A percentile compares a stretch with the other conserved stretches of the same genome.
Conservation (phyloP, 139 green algal genomes). For the Chlorokybus atmophyticus region DNA sequence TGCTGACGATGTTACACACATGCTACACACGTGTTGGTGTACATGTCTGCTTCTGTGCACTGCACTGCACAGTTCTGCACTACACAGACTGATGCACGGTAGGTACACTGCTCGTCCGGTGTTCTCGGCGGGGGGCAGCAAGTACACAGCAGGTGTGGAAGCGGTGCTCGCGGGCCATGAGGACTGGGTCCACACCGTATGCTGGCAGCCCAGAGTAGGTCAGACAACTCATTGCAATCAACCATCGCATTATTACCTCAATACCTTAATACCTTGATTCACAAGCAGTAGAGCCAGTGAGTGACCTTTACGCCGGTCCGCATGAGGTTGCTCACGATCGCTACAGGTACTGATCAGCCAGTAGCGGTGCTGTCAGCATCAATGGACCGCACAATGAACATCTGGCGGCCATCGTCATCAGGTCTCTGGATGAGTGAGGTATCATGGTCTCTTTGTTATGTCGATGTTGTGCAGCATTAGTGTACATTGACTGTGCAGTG, state of each 20-base stretch:
- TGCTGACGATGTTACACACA: no score
- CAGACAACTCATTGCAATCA: background rate
- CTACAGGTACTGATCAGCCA: background rate
- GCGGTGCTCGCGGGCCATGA: constrained; percentile 62
- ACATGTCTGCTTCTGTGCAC: no score
- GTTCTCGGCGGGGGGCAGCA: background rate
- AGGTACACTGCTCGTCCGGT: background rate
- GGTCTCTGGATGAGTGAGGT: constrained; percentile 3
- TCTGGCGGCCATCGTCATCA: constrained; percentile 60
- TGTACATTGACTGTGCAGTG: background rate
- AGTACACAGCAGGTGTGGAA: background rate
- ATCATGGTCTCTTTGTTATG: no score
- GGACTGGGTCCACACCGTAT: constrained; percentile 81
- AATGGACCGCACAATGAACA: constrained; percentile 89
- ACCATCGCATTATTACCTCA: background rate
- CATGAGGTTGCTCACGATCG: background rate
- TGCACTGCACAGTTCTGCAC: no score
- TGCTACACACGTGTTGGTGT: no score
- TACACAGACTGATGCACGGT: no score
- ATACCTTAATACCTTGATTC: background rate
- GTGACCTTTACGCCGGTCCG: background rate
- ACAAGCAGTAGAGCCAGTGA: background rate
- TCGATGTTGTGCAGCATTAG: constrained; percentile 17
- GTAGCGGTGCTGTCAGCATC: constrained; percentile 68
- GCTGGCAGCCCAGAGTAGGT: constrained; percentile 53